Percentiles rank a stretch among this genome's conserved stretches.
Conservation (phyloP, 2,329 filamentous ascomycete genomes). For the Nigrograna mackinnonii region DNA sequence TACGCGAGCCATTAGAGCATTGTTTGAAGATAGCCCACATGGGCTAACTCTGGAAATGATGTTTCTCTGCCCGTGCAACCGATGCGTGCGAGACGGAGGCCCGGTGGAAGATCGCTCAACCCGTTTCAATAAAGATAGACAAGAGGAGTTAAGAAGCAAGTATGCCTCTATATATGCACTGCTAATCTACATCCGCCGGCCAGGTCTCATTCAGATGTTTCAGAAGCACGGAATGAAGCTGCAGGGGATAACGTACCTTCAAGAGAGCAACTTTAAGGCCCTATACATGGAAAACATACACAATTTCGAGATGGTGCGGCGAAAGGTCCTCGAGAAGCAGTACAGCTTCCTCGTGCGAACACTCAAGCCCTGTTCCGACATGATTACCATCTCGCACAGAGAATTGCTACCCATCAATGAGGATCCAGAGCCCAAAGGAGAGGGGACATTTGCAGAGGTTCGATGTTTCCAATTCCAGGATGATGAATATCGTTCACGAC, state of each 20-base stretch:
- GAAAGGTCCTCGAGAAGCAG: constrained; percentile 6
- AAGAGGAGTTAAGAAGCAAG: constrained; percentile 11
- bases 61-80: constrained; percentile 10
- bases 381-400: constrained; percentile 3
- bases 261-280: constrained; percentile 4
- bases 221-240: constrained; percentile 10
- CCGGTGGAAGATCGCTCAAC: constrained; percentile 7
- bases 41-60: constrained; percentile 9
- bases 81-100: constrained; percentile 9
- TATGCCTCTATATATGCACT: constrained; percentile 13
- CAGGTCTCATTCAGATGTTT: constrained; percentile 11
- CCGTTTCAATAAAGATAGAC: constrained; percentile 7
- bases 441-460: constrained; percentile 11
- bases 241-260: constrained; percentile 8
- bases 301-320: constrained; percentile 3
- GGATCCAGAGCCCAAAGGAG: constrained; percentile 8
- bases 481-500: constrained; percentile 11
- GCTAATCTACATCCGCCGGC: constrained; percentile 11
- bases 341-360: constrained; percentile 12
- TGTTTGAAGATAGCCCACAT: constrained; percentile 6
- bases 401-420: constrained; percentile 13
- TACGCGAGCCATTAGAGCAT: constrained; percentile 9
- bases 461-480: constrained; percentile 13
- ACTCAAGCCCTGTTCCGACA: constrained; percentile 6
- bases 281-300: constrained; percentile 4